Evolutionary conservation across 139 green algal genomes (phyloP).

Genomic region (Protoeuglena noctilucae): DNA sequence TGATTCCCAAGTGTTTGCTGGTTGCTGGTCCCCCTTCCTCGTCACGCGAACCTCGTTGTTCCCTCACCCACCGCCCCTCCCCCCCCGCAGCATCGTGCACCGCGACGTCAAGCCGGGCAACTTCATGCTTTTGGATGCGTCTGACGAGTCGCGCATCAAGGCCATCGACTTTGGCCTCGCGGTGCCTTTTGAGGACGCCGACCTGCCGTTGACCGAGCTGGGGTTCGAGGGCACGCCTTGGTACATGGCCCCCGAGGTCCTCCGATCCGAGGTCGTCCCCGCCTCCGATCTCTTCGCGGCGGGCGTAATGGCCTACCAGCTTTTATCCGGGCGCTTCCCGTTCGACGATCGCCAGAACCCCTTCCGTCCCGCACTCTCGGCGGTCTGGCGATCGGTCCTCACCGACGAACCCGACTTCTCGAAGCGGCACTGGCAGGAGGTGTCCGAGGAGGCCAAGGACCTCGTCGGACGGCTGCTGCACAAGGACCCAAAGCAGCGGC

Average conservation of each 20-base stretch:
- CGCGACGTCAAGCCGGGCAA: slow-evolving; percentile 73
- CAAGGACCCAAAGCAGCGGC: slow-evolving; percentile 54
- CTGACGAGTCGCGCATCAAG: slow-evolving; percentile 51
- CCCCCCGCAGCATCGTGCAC: slow-evolving; percentile 76
- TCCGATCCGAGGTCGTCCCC: slow-evolving; percentile 47
- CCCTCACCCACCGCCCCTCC: no score
- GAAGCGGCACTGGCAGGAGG: slow-evolving; percentile 33
- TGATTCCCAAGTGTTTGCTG: no score
- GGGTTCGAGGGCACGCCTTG: slow-evolving; percentile 80
- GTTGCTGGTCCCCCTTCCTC: no score
- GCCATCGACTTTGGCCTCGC: slow-evolving; percentile 86
- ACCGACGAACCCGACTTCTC: slow-evolving; percentile 44
- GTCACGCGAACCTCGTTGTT: no score
- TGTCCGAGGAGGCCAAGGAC: slow-evolving; percentile 56
- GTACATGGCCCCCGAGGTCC: slow-evolving; percentile 66
- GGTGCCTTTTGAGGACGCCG: slow-evolving; percentile 54
- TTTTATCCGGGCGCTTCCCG: slow-evolving; percentile 60
- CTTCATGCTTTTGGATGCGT: slow-evolving; percentile 70
- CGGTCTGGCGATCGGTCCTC: slow-evolving; percentile 58
- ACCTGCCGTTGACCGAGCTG: slow-evolving; percentile 56
- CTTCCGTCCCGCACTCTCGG: slow-evolving; percentile 43
- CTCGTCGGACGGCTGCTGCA: slow-evolving; percentile 60
- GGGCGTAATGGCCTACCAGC: slow-evolving; percentile 75
- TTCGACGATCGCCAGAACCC: slow-evolving; percentile 67
- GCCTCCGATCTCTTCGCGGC: slow-evolving; percentile 68